Percentiles rank a stretch among this genome's conserved stretches.
phyloP scores from a whole-genome alignment of 2,329 filamentous ascomycete genomes.

The Chalaropsis thielavioides region DNA sequence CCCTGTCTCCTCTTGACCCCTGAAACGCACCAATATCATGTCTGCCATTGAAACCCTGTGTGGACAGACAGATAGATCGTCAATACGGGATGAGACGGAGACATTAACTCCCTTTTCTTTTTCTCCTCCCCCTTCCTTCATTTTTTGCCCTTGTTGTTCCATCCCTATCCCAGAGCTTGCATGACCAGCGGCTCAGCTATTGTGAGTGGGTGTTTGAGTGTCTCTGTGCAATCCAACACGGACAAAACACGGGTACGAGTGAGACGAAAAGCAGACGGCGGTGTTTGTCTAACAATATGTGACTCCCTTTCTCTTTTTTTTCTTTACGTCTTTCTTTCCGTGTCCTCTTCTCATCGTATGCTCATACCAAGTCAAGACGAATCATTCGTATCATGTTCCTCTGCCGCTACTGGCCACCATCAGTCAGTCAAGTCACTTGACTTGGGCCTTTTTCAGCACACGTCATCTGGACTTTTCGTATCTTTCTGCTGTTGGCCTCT shows the following conservation, averaged over 20 bases:
- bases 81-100: not conserved
- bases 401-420: too few species aligned
- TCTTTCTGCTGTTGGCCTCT: too few species aligned
- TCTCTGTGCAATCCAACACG: constrained; percentile 8
- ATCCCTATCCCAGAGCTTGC: not conserved
- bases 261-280: not conserved
- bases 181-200: not conserved
- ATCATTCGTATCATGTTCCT: too few species aligned
- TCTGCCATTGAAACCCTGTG: constrained; percentile 13
- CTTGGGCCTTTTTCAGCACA: too few species aligned
- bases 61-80: not conserved
- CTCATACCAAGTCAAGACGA: not conserved
- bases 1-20: not conserved
- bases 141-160: constrained; percentile 8
- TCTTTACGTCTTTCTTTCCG: not conserved
- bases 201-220: constrained; percentile 15
- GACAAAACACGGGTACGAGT: not conserved
- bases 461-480: too few species aligned
- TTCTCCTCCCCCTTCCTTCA: constrained; percentile 3
- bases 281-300: not conserved
- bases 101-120: constrained; percentile 15
- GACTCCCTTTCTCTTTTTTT: not conserved
- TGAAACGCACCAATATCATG: constrained; percentile 12
- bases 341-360: not conserved
- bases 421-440: too few species aligned